Evolutionary conservation across 2,329 filamentous ascomycete species (phyloP), one percentile per base, ranked within the genome.

Genomic region (Aspergillus floridensis): DNA sequence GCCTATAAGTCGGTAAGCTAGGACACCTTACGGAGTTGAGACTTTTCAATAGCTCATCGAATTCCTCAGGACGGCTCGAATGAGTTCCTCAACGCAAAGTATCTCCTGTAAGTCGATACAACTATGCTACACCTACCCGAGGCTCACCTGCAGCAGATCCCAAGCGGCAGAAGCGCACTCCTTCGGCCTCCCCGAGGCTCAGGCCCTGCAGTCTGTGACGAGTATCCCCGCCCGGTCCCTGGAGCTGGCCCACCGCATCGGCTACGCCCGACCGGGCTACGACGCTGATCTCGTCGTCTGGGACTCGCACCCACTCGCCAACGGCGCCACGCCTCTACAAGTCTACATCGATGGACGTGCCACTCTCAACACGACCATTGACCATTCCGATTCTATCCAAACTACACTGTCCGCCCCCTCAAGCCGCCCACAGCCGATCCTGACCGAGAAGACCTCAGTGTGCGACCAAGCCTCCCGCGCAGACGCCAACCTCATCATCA

Each of bases 11-110:
- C 49, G 49, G 49, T 52, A 50, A 19, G 49, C 11, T 29, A 29
- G 26, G 26, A 8, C 26, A 29, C 8, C 7, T 8, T 8, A 29
- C 26, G 26, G 26, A 29, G 7, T 8, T 8, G 26, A 29, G 26
- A 29, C 26, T 29, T 29, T 29, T 29, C 26, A 29, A 29, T 29
- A 2, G 5, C 16, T 29, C 11, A 50, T 29, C 49, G 4, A 26
- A 24, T 12, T 26, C 16, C 14, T 8, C 19, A 52, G 49, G 49
- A 52, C 32, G 49, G 29, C 31, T 52, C 49, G 2, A 19, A 19
- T 5, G 49, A 52, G 29, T 32, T 52, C 2, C 49, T 52, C 49
- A 52, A 52, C 49, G 49, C 49, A n/a, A 52, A 52, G 22, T 52
- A 52, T 38, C 29, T 52, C 16, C 49, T 52, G 29, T 52, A 7